Percentiles rank a stretch among this genome's conserved stretches.
These are phyloP conservation scores for Leccinum olivaceopallidum DNA, from an alignment of 768 basidiomycete genomes.

Conservation along the genomic window DNA sequence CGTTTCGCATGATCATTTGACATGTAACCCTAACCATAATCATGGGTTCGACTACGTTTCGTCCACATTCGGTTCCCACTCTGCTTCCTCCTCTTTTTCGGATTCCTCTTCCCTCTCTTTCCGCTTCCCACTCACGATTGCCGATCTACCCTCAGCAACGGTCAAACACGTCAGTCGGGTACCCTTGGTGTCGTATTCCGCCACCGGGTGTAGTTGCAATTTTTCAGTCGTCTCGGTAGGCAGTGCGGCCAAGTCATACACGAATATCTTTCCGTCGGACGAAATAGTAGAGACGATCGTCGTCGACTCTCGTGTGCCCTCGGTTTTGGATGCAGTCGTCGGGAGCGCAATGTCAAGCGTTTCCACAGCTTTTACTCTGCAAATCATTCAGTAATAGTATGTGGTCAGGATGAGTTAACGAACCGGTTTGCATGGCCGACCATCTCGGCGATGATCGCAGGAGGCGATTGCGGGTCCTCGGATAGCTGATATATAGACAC, in stretches of 20 bases:
- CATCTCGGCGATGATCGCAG: slow-evolving; percentile 67
- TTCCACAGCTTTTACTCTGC: slow-evolving; percentile 80
- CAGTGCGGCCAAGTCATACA: slow-evolving; percentile 68
- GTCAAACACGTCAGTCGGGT: slow-evolving; percentile 79
- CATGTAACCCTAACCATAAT: slow-evolving; percentile 21
- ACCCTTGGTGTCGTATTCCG: slow-evolving; percentile 81
- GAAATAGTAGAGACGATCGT: slow-evolving; percentile 77
- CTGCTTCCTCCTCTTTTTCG: slow-evolving; percentile 36
- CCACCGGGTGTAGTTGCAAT: slow-evolving; percentile 52
- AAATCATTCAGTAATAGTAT: slow-evolving; percentile 1
- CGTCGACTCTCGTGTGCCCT: slow-evolving; percentile 40
- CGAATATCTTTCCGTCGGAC: slow-evolving; percentile 83
- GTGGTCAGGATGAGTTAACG: neutral
- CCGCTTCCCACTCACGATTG: slow-evolving; percentile 34
- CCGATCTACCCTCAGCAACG: slow-evolving; percentile 50
- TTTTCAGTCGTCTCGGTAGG: slow-evolving; percentile 31
- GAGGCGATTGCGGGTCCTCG: slow-evolving; percentile 43
- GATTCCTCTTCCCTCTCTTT: slow-evolving; percentile 35
- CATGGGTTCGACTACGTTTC: slow-evolving; percentile 10
- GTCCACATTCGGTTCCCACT: slow-evolving; percentile 20
- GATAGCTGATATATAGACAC: slow-evolving; percentile 73
- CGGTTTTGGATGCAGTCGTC: slow-evolving; percentile 10
- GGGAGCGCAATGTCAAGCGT: slow-evolving; percentile 64
- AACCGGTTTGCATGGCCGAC: slow-evolving; percentile 88
- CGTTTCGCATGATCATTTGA: neutral